phyloP scores from a whole-genome alignment of 1,284 basidiomycete genomes.

The Cutaneotrichosporon cutaneum region DNA sequence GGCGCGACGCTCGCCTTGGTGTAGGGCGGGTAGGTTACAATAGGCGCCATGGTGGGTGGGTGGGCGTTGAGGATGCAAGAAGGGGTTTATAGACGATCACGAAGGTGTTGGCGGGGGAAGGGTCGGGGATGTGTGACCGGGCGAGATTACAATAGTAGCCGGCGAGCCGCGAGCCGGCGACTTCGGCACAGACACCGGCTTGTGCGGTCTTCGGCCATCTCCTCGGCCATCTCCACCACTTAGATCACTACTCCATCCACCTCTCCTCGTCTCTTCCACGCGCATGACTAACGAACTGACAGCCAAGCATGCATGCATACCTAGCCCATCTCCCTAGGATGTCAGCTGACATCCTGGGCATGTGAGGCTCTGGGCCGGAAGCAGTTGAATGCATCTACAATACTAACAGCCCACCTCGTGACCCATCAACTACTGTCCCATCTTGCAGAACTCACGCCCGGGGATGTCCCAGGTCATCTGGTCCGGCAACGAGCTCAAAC shows the following conservation, averaged over 20 bases:
- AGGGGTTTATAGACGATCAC: neutral
- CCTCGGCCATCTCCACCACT: neutral
- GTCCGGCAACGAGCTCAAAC: constrained; percentile 21
- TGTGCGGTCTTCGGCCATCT: neutral
- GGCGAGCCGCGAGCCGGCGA: too few relatives aligned
- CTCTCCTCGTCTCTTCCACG: too few relatives aligned
- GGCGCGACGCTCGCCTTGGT: constrained; percentile 2
- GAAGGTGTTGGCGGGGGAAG: too few relatives aligned
- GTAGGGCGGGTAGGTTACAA: constrained; percentile 12
- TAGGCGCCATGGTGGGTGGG: constrained; percentile 3
- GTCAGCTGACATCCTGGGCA: too few relatives aligned
- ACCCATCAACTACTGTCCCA: neutral
- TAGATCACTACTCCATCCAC: too few relatives aligned
- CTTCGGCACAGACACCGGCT: neutral
- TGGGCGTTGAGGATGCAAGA: neutral
- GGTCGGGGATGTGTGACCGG: neutral
- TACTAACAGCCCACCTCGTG: too few relatives aligned
- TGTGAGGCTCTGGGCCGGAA: too few relatives aligned
- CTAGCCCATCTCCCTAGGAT: too few relatives aligned
- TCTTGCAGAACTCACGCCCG: neutral
- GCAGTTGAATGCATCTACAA: too few relatives aligned
- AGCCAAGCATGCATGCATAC: too few relatives aligned
- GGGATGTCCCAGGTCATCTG: constrained; percentile 6
- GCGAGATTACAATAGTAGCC: neutral
- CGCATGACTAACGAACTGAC: too few relatives aligned